phyloP scores from a whole-genome alignment of 441 rosid genomes.

The Arabidopsis hybrid region DNA sequence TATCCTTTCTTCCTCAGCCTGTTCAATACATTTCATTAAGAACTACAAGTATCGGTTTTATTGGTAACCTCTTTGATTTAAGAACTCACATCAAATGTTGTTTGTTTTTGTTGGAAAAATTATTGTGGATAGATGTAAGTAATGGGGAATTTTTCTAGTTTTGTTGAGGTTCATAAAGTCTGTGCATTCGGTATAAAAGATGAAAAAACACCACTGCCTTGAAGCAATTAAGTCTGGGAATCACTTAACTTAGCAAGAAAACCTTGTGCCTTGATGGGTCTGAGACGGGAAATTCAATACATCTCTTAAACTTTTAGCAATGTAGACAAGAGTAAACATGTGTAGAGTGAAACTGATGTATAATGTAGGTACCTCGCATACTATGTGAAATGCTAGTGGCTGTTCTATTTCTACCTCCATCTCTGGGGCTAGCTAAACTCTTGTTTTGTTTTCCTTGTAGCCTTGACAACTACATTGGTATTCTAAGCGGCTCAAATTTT shows the following conservation, averaged over 20 bases:
- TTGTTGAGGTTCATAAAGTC: not conserved
- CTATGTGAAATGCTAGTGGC: slow-evolving; percentile 15
- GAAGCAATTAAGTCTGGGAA: not conserved
- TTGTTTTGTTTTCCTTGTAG: slow-evolving; percentile 48
- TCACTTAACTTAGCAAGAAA: not conserved
- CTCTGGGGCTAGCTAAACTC: slow-evolving; percentile 4
- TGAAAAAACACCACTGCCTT: not conserved
- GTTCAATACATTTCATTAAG: not conserved
- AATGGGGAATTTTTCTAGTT: not conserved
- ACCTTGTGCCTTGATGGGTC: not conserved
- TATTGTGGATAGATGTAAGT: not conserved
- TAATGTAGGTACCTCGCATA: slow-evolving; percentile 1
- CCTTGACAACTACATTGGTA: slow-evolving; percentile 60
- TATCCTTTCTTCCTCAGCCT: not conserved
- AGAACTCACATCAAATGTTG: not conserved
- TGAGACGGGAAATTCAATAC: not conserved
- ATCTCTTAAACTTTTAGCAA: not conserved
- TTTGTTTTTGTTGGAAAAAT: no score
- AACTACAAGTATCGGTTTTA: not conserved
- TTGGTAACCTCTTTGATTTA: not conserved
- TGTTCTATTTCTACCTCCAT: not conserved
- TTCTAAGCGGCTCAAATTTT: slow-evolving; percentile 62
- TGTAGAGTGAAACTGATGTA: slow-evolving; percentile 4
- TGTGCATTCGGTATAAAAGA: slow-evolving; percentile 1
- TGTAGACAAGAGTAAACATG: not conserved